Percentiles rank a stretch among this genome's conserved stretches.
Evolutionary conservation across 306 rosid species (phyloP).

Genomic region (Vicia villosa): DNA sequence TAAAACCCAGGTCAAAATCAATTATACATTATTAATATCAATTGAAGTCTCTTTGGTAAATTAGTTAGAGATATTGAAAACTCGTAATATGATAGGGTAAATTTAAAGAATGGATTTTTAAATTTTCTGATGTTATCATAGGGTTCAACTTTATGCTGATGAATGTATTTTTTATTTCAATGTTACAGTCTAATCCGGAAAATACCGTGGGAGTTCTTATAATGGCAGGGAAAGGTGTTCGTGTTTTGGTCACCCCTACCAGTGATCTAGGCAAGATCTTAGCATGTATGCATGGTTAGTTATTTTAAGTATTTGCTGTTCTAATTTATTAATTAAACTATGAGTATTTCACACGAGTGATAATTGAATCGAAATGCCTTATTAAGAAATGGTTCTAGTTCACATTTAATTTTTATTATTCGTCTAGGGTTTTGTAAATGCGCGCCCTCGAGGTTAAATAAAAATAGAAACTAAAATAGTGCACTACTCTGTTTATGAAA

Average conservation of each 20-base stretch:
- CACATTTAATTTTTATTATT: not conserved
- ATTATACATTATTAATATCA: not conserved
- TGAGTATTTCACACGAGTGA: conserved; percentile 1
- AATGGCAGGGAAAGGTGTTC: conserved; percentile 96
- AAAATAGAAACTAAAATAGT: conserved; percentile 1
- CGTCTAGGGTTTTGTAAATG: not conserved
- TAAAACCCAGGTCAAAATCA: conserved; percentile 75
- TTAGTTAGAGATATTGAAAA: not conserved
- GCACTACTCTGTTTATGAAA: conserved; percentile 19
- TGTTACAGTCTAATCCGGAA: conserved; percentile 86
- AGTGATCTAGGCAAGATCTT: conserved; percentile 94
- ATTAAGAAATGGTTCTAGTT: conserved; percentile 9
- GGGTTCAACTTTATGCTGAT: conserved; percentile 27
- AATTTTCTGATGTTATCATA: not conserved
- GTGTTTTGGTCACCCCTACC: conserved; percentile 93
- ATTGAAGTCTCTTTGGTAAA: not conserved
- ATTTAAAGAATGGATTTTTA: not conserved
- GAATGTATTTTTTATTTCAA: conserved; percentile 29
- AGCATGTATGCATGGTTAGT: conserved; percentile 93
- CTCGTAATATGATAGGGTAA: not conserved
- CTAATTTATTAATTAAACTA: not conserved
- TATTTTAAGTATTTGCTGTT: not conserved
- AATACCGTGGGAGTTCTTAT: conserved; percentile 95
- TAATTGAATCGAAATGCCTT: not conserved
- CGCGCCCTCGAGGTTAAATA: not conserved